phyloP scores from a whole-genome alignment of 345 rosid species.

The Noccaea bulbosa region DNA sequence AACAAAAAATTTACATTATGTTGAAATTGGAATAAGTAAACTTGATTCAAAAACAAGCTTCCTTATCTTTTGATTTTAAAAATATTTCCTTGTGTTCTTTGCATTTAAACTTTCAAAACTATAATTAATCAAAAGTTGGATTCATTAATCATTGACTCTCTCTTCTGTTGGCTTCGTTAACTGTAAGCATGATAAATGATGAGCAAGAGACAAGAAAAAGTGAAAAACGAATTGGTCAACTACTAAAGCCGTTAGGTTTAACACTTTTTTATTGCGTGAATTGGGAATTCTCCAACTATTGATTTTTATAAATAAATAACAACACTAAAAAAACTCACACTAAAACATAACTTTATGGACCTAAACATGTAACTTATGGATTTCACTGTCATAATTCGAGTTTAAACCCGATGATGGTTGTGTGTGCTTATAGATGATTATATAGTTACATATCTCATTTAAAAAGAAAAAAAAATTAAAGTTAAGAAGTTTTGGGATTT shows the following conservation, averaged over 20 bases:
- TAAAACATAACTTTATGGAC: background rate
- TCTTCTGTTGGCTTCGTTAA: background rate
- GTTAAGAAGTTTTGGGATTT: too few species aligned
- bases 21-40: background rate
- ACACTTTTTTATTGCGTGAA: conserved; percentile 35
- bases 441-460: too few species aligned
- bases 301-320: background rate
- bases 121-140: background rate
- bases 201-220: conserved; percentile 16
- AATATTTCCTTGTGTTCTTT: background rate
- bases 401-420: too few species aligned
- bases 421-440: too few species aligned
- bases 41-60: background rate
- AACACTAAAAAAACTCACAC: background rate
- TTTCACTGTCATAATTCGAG: too few species aligned
- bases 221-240: conserved; percentile 39
- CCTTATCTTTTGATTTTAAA: background rate
- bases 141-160: background rate
- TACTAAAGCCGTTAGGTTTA: conserved; percentile 37
- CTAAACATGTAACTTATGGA: background rate
- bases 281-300: conserved; percentile 8
- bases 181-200: conserved; percentile 18
- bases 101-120: background rate
- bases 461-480: too few species aligned
- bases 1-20: background rate